Evolutionary conservation across 352 stramenopile genomes (phyloP), one percentile per base, ranked within the genome.

Genomic region (Peronospora farinosa): DNA sequence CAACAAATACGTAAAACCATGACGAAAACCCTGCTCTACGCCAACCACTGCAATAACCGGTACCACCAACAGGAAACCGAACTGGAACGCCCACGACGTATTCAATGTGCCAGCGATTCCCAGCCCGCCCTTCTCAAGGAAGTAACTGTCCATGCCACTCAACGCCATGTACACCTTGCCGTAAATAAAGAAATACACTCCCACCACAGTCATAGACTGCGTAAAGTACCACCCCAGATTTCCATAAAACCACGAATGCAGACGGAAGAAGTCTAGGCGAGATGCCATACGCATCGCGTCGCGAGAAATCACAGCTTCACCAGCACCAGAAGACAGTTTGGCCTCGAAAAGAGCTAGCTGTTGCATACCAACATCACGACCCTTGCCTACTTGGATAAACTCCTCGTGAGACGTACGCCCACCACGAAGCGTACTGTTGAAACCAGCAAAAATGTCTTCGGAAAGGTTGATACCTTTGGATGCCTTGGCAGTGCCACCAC

Each of bases 151-250:
- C 51, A 97, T 80, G 46, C 95, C 86, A 67, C 87, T 97, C 28
- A 98, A 62, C 13, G 92, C 92, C 69, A 98, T 88, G 56, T 97
- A 95, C 31, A 97, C 74, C 75, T 97, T 97, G 56, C 97, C 86
- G 65, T 98, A 98, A 39, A 98, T 97, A 54, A 98, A 96, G 48
- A 98, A 86, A 55, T 98, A 98, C n/a, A 99, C 85, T 45, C 95
- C 97, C 6, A 98, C 75, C 10, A 99, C 90, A 2, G 96, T 98
- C 57, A 99, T 84, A 15, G 97, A 95, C 62, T 98, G 97, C 6
- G 92, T 97, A 53, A 98, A 97, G 74, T 99, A 99, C 78, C 96
- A 97, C 40, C 96, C 96, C 67, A 99, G 94, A 59, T 97, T 97
- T 60, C 96, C 96, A 67, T 98, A 99, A 67, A 98, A 99, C 79